Evolutionary conservation across 1,139 yeast genomes (phyloP), one percentile per base, ranked within the genome.

Genomic region (Taphrina betulina): DNA sequence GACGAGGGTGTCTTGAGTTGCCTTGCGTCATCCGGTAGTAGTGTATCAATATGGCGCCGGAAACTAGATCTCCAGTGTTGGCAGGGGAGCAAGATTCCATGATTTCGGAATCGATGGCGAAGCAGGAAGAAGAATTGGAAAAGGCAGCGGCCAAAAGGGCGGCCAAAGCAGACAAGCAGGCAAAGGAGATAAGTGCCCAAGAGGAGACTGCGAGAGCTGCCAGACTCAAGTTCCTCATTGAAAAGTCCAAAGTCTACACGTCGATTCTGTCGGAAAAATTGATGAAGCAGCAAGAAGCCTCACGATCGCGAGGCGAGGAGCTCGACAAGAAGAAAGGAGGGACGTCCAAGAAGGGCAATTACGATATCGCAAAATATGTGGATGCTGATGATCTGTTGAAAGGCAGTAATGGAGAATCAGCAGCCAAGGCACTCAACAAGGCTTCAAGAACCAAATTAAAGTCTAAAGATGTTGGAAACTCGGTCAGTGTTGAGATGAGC

Each of bases 241-340:
- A 85, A 65, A 83, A 85, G 66, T 85, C 95, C 17, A 89, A 87
- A 66, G 78, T 88, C 2, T 90, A 86, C 69, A 85, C 96, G 1
- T 78, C 82, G 60, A 87, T 89, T 63, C 83, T 90, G 57, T 82
- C 94, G 2, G 90, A 87, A 57, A 83, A 89, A 26, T 75, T 89
- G 53, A 61, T 59, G 14, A 61, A 50, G 43, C 64, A 53, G 50
- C 63, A 67, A 82, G 52, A 81, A 78, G 60, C 53, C 70, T 77
- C 26, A 60, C 75, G 59, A 41, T 63, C 26, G 61, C 64, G 61
- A 61, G 61, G 58, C 58, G 63, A 67, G 31, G 65, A 65, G 56
- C 69, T 68, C 57, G 66, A 68, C 35, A 50, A 41, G 40, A 51
- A 45, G 50, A 58, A 19, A 51, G 57, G 23, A 57, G 60, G 35